phyloP scores from a whole-genome alignment of 192 early-diverging fungal species.

The Coemansia reversa region DNA sequence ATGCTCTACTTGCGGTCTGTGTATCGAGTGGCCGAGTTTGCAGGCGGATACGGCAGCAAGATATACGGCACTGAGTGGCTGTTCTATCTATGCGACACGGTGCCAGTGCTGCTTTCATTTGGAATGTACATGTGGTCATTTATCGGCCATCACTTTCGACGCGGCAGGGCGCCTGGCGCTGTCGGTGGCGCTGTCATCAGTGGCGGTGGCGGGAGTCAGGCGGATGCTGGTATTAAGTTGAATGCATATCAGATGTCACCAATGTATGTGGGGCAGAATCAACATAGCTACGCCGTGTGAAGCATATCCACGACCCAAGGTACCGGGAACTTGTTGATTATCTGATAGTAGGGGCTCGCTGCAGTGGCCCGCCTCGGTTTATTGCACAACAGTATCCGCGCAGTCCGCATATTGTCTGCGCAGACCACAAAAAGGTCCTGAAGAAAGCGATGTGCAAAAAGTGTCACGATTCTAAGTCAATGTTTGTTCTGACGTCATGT shows the following conservation, averaged over 20 bases:
- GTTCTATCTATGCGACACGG: conserved; percentile 53
- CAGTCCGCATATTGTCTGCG: neutral
- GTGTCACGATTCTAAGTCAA: neutral
- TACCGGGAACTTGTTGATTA: neutral
- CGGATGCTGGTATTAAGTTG: neutral
- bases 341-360: neutral
- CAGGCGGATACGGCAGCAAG: conserved; percentile 33
- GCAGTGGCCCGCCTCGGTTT: neutral
- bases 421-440: neutral
- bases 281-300: conserved; percentile 9
- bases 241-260: conserved; percentile 10
- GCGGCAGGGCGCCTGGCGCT: neutral
- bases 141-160: conserved; percentile 28
- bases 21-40: conserved; percentile 51
- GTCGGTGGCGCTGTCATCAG: neutral
- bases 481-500: neutral
- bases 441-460: neutral
- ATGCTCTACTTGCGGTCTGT: conserved; percentile 41
- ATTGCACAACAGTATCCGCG: neutral
- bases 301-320: neutral
- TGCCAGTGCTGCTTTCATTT: conserved; percentile 33
- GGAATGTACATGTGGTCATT: conserved; percentile 32
- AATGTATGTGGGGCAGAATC: neutral
- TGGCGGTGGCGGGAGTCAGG: neutral
- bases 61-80: conserved; percentile 48